These are phyloP conservation scores for Orychophragmus violaceus DNA, from an alignment of 345 rosid genomes.

Conservation along the genomic window DNA sequence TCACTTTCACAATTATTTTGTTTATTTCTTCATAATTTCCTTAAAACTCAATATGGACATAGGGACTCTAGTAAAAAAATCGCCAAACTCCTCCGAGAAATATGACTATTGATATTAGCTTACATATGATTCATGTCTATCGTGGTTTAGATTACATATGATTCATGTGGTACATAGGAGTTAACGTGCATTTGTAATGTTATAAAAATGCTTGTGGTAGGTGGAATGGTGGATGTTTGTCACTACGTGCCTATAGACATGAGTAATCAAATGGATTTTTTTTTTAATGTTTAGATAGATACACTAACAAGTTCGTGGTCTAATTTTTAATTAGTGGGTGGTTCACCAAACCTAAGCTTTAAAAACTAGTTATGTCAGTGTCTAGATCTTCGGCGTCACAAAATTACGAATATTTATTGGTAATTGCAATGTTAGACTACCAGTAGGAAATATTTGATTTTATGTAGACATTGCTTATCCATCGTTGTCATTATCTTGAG, in stretches of 20 bases:
- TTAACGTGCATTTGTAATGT: background rate
- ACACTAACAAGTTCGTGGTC: too few relatives aligned
- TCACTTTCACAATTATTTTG: background rate
- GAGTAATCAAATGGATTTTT: too few relatives aligned
- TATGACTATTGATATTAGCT: background rate
- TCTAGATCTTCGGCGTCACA: background rate
- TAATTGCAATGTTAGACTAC: background rate
- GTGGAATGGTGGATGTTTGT: too few relatives aligned
- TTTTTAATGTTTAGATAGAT: background rate
- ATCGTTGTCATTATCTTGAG: constrained; percentile 1
- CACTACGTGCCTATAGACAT: too few relatives aligned
- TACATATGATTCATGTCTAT: too few relatives aligned
- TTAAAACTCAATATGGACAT: too few relatives aligned
- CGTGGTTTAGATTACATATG: background rate
- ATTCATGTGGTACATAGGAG: background rate
- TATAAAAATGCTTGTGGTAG: background rate
- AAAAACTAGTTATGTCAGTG: constrained; percentile 10
- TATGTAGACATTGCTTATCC: background rate
- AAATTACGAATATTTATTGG: background rate
- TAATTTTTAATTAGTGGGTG: constrained; percentile 15
- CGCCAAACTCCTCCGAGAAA: too few relatives aligned
- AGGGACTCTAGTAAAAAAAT: too few relatives aligned
- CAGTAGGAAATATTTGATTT: background rate
- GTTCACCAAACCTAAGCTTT: constrained; percentile 2
- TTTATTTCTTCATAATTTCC: background rate